Percentiles rank a stretch among this genome's conserved stretches.
These are phyloP conservation scores for Narthecium ossifragum DNA, from an alignment of 106 monocot species.

Conservation along the genomic window DNA sequence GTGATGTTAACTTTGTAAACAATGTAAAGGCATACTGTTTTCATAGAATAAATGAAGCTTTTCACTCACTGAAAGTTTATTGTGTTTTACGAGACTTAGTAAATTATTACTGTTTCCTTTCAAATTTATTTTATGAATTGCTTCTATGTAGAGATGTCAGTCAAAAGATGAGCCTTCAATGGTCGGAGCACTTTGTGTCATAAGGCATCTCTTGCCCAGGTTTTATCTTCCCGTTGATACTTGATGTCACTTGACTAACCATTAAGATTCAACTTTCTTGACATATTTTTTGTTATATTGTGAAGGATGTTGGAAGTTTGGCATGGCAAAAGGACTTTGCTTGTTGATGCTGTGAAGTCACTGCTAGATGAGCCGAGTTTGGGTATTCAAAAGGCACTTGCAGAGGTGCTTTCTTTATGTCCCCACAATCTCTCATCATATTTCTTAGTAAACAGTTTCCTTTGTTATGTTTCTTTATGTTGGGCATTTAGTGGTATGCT, in stretches of 20 bases:
- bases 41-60: no score
- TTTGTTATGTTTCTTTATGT: no score
- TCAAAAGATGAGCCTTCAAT: slow-evolving; percentile 68
- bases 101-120: neutral
- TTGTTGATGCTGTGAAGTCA: slow-evolving; percentile 68
- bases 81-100: no score
- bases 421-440: no score
- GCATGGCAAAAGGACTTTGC: slow-evolving; percentile 63
- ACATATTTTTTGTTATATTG: no score
- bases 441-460: no score
- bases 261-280: no score
- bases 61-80: no score
- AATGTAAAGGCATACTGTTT: no score
- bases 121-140: neutral
- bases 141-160: slow-evolving; percentile 62
- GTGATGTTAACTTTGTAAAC: slow-evolving; percentile 33
- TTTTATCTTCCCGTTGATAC: no score
- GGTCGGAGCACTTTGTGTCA: slow-evolving; percentile 65
- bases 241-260: no score
- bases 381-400: slow-evolving; percentile 60
- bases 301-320: slow-evolving; percentile 82
- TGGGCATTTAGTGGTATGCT: no score
- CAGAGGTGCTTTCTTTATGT: slow-evolving; percentile 57
- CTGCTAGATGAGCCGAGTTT: slow-evolving; percentile 69
- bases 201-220: slow-evolving; percentile 96